phyloP scores from a whole-genome alignment of 192 early-diverging fungal species.

The Martensiomyces pterosporus region DNA sequence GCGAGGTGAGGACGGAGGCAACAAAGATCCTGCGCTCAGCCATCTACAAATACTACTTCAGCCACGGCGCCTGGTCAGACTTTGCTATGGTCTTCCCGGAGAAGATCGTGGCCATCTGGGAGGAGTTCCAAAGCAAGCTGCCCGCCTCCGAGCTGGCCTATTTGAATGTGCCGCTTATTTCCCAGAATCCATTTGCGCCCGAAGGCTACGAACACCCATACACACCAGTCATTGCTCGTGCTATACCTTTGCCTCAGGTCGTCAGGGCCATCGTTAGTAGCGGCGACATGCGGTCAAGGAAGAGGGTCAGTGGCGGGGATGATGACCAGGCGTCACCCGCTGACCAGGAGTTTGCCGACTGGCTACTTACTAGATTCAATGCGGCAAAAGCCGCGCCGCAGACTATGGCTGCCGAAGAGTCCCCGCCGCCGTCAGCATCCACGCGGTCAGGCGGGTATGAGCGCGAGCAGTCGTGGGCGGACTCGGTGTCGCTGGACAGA shows the following conservation, averaged over 20 bases:
- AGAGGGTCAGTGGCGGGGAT: slow-evolving; percentile 48
- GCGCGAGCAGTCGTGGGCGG: too few species aligned
- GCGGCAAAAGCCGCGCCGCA: slow-evolving; percentile 19
- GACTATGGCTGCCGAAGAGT: slow-evolving; percentile 17
- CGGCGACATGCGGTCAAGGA: slow-evolving; percentile 38
- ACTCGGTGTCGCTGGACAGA: too few species aligned
- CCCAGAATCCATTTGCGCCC: slow-evolving; percentile 44
- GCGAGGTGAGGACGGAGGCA: slow-evolving; percentile 40
- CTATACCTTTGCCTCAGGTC: slow-evolving; percentile 40
- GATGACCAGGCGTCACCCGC: too few species aligned
- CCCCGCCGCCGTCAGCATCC: background rate
- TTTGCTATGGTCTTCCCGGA: slow-evolving; percentile 48
- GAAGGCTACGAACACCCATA: slow-evolving; percentile 29
- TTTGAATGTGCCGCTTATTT: slow-evolving; percentile 40
- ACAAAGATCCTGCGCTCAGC: slow-evolving; percentile 47
- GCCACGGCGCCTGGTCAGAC: slow-evolving; percentile 45
- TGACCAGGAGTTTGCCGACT: slow-evolving; percentile 44
- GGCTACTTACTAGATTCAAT: slow-evolving; percentile 45
- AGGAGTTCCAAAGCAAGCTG: slow-evolving; percentile 37
- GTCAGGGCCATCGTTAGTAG: slow-evolving; percentile 38
- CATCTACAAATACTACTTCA: slow-evolving; percentile 52
- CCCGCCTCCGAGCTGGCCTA: slow-evolving; percentile 27
- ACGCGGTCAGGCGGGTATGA: too few species aligned
- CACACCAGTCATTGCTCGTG: slow-evolving; percentile 37
- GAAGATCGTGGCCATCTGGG: slow-evolving; percentile 38